Evolutionary conservation across 2,329 filamentous ascomycete species (phyloP).

Genomic region (Arthrinium puccinioides): DNA sequence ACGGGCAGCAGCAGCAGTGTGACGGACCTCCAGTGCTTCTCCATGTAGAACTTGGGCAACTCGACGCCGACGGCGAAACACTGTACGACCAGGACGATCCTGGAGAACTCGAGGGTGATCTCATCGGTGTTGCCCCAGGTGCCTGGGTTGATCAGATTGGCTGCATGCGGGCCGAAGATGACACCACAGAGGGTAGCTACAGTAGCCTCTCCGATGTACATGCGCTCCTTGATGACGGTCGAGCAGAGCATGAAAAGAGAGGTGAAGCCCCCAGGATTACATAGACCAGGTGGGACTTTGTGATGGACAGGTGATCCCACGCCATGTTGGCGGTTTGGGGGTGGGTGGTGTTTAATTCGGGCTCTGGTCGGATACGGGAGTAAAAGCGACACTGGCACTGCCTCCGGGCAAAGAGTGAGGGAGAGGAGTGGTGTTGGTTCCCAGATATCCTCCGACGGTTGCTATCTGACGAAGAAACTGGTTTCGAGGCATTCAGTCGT

Average conservation of each 20-base stretch:
- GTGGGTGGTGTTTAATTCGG: constrained; percentile 13
- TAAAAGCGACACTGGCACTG: constrained; percentile 10
- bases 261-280: constrained; percentile 98
- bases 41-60: constrained; percentile 92
- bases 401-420: constrained; percentile 8
- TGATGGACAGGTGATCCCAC: constrained; percentile 77
- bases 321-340: constrained; percentile 45
- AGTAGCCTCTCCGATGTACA: constrained; percentile 98
- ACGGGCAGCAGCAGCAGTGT: constrained; percentile 82
- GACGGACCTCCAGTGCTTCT: constrained; percentile 93
- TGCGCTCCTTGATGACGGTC: constrained; percentile 93
- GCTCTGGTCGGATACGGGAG: constrained; percentile 16
- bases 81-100: constrained; percentile 84
- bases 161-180: constrained; percentile 81
- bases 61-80: constrained; percentile 90
- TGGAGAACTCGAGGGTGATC: constrained; percentile 81
- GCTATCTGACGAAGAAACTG: neutral
- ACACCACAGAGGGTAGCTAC: constrained; percentile 84
- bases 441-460: neutral
- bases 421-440: constrained; percentile 4
- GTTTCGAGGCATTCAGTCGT: constrained; percentile 3
- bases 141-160: constrained; percentile 68
- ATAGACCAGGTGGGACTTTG: constrained; percentile 94
- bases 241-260: constrained; percentile 98
- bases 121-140: constrained; percentile 80